Evolutionary conservation across 208 protist genomes (phyloP), one percentile per base, ranked within the genome.

Genomic region (Porcisia hertigi): DNA sequence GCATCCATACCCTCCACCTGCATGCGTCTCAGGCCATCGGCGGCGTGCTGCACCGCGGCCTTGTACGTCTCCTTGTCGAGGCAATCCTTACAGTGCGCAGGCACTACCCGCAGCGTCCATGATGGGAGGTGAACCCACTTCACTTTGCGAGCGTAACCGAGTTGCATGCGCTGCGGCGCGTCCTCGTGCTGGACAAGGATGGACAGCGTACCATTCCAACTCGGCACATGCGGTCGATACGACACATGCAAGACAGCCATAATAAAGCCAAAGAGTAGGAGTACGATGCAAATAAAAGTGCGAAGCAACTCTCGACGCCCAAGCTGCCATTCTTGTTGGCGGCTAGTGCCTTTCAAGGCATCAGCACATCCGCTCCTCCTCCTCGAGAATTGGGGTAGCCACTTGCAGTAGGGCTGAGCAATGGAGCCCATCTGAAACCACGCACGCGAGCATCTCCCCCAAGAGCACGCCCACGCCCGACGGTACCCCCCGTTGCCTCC

Each of bases 51-150:
- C 47, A 73, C 20, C 34, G 69, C 69, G 53, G 16, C 14, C 16
- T 1, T 3, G 34, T 73, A 73, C 34, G 34, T 49, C 16, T 63
- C 54, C 2, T 14, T 25, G 36, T 58, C 49, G 11, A 62, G 39
- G 69, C 72, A 77, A 53, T 71, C 77, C 39, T 74, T n/a, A 23
- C 77, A 72, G 20, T 18, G 20, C 39, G 54, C n/a, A 30, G 20
- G 20, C 25, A 82, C n/a, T 0, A 73, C 53, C 47, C 63, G 47
- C 43, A 82, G 77, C 58, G 77, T 77, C 77, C 77, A 82, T 34
- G 77, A 77, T 1, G 77, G 77, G 30, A 82, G 66, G 63, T 77
- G 71, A 20, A 67, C 53, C 54, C 57, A 55, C 65, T 70, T 70
- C 11, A 70, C 65, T 47, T 70, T 70, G 1, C 25, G 45, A 7